phyloP scores from a whole-genome alignment of 306 rosid genomes.

The Malus sylvestris region DNA sequence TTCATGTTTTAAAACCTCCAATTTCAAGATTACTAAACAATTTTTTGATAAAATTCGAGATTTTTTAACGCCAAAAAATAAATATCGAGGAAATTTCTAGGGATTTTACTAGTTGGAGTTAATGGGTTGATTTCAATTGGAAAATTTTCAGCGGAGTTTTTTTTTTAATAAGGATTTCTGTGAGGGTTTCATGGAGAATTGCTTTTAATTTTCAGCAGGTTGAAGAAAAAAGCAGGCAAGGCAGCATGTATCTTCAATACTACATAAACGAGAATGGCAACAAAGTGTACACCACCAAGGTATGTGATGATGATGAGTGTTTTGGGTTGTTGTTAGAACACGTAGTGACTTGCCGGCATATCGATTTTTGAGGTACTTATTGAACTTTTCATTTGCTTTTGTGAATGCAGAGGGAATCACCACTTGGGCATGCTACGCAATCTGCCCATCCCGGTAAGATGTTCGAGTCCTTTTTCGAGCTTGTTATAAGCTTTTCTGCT shows the following conservation, averaged over 20 bases:
- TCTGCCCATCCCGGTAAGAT: slow-evolving; percentile 87
- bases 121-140: neutral
- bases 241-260: slow-evolving; percentile 66
- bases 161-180: neutral
- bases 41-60: neutral
- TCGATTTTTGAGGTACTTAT: neutral
- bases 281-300: slow-evolving; percentile 86
- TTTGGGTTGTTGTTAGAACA: neutral
- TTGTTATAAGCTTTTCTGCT: neutral
- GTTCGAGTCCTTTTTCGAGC: neutral
- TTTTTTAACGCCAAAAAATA: neutral
- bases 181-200: neutral
- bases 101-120: neutral
- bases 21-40: neutral
- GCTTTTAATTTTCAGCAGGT: slow-evolving; percentile 13
- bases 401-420: slow-evolving; percentile 71
- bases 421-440: slow-evolving; percentile 55
- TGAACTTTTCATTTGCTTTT: neutral
- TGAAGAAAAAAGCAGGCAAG: neutral
- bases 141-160: neutral
- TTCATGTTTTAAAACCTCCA: neutral
- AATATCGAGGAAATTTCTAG: neutral
- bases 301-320: neutral
- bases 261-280: slow-evolving; percentile 80
- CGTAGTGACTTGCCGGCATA: neutral